Evolutionary conservation across 768 basidiomycete genomes (phyloP), one percentile per base, ranked within the genome.

Genomic region (Bullera alba): DNA sequence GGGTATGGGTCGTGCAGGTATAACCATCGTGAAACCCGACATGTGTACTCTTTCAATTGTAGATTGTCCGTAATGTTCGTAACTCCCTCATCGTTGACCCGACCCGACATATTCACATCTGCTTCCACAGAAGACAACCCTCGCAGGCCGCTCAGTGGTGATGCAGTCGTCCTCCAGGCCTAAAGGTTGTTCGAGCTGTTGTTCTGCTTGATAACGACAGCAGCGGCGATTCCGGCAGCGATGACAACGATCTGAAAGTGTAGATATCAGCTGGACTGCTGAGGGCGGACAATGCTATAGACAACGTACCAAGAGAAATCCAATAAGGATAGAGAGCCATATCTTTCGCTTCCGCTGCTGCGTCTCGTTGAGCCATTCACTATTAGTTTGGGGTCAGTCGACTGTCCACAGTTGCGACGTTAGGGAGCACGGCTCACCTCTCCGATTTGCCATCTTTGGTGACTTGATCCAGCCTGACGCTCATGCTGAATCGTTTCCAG

Each of bases 401-500:
- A 2, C n/a, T 42, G 14, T 41, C n/a, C 42, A 25, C 19, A 7
- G 21, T 37, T n/a, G 8, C 25, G 22, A 15, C 28, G 5, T 8
- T 8, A 15, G 19, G 48, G 21, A 23, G 5, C 30, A 7, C 26
- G 26, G 54, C 66, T 53, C 30, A 61, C 66, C 53, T 56, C 22
- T 63, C 56, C 12, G 14, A 14, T 10, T 45, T 45, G 0, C 30
- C 45, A 12, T 36, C 47, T 32, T 50, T 53, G 14, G 42, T 46
- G 14, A 26, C 48, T 39, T 56, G 50, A 48, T 63, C 63, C 32
- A 61, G 27, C 35, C 44, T 63, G 17, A 65, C 57, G 42, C 49
- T 58, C 4, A 62, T 53, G 35, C 58, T 63, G 29, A 68, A 65
- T 35, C 66, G 51, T 51, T 63, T 65, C 66, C 66, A 68, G 38